phyloP scores from a whole-genome alignment of 139 green algal species.

The Chlamydomonas asymmetrica region DNA sequence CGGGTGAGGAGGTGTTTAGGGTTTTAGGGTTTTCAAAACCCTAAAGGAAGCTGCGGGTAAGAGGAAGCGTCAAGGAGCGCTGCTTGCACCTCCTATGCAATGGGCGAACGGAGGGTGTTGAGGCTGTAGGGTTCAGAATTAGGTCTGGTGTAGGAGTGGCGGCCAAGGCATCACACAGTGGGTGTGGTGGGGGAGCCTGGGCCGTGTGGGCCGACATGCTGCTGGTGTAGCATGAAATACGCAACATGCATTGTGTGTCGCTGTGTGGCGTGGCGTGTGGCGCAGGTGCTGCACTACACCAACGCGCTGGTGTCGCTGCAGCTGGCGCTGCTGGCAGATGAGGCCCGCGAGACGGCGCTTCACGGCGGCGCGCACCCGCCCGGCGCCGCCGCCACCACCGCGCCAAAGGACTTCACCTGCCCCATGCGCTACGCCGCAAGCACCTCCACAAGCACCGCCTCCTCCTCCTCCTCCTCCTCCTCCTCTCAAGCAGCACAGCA shows the following conservation, averaged over 20 bases:
- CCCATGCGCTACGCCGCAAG: slow-evolving; percentile 9
- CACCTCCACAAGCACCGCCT: background rate
- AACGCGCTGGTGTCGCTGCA: slow-evolving; percentile 39
- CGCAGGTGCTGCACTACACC: slow-evolving; percentile 46
- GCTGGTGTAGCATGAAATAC: no score
- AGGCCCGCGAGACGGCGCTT: slow-evolving; percentile 19
- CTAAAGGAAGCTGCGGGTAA: no score
- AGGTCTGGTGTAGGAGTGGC: no score
- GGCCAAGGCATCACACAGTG: no score
- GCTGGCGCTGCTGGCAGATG: slow-evolving; percentile 34
- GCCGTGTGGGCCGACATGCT: no score
- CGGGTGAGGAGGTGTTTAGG: slow-evolving; percentile 17
- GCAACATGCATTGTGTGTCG: background rate
- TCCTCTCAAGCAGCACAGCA: background rate
- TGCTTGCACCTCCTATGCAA: no score
- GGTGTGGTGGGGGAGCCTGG: no score
- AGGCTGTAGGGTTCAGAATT: no score
- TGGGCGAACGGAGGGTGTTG: no score
- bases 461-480: background rate
- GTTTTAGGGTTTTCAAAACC: no score
- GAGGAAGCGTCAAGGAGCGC: no score
- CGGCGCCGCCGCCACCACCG: slow-evolving; percentile 10
- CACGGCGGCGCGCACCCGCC: background rate
- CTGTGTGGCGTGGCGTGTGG: no score
- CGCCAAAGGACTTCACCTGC: slow-evolving; percentile 32